phyloP scores from a whole-genome alignment of 306 rosid species.

The Dalbergia cochinchinensis region DNA sequence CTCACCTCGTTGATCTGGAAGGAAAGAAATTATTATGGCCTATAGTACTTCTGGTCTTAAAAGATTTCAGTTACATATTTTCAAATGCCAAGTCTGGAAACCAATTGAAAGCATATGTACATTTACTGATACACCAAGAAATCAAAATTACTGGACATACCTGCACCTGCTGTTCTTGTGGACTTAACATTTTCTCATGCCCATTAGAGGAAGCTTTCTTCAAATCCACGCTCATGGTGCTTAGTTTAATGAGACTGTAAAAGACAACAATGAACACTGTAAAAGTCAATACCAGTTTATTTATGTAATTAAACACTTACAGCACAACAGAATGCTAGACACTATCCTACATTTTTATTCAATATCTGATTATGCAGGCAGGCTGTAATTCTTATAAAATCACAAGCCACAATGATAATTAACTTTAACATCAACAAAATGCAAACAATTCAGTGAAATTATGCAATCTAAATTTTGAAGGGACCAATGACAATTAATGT shows the following conservation, averaged over 20 bases:
- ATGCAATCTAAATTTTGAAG: neutral
- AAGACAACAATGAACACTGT: slow-evolving; percentile 46
- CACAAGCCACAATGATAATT: neutral
- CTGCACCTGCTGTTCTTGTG: slow-evolving; percentile 75
- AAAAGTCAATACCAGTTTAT: slow-evolving; percentile 41
- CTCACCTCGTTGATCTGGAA: slow-evolving; percentile 83
- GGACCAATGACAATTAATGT: neutral
- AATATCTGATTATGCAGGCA: slow-evolving; percentile 2
- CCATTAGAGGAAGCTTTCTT: slow-evolving; percentile 67
- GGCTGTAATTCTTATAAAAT: neutral
- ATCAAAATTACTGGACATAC: slow-evolving; percentile 50
- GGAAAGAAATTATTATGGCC: slow-evolving; percentile 24
- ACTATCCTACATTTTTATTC: slow-evolving; percentile 38
- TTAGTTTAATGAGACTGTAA: slow-evolving; percentile 43
- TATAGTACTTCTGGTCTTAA: slow-evolving; percentile 18
- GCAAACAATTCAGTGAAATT: neutral
- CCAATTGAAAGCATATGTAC: slow-evolving; percentile 17
- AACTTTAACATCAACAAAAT: slow-evolving; percentile 7
- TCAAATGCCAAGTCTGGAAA: slow-evolving; percentile 27
- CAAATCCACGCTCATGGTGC: slow-evolving; percentile 62
- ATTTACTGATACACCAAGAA: neutral
- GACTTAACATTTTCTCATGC: slow-evolving; percentile 48
- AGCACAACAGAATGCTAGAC: slow-evolving; percentile 32
- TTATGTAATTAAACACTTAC: slow-evolving; percentile 19
- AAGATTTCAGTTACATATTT: slow-evolving; percentile 29